A percentile compares a stretch with the other conserved stretches of the same genome.
phyloP scores from a whole-genome alignment of 2,329 filamentous ascomycete species.

The Aspergillus sp. region DNA sequence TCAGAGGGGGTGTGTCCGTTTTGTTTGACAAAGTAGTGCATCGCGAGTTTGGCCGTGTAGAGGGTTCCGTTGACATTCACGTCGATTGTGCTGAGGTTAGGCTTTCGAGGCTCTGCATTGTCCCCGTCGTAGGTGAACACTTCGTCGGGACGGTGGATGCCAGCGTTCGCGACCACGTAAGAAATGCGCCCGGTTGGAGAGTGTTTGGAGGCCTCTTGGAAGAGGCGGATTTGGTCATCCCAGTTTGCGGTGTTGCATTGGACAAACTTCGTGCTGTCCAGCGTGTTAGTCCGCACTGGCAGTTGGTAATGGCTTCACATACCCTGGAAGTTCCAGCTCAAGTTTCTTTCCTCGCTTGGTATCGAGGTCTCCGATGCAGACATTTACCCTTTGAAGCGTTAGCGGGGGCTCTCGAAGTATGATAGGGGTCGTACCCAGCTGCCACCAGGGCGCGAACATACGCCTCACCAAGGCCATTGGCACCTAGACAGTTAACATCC shows the following conservation, averaged over 20 bases:
- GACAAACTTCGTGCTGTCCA: slow-evolving; percentile 30
- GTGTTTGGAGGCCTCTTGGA: slow-evolving; percentile 26
- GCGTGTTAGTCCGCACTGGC: not conserved
- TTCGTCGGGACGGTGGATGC: not conserved
- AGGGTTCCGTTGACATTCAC: not conserved
- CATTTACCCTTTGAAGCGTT: not conserved
- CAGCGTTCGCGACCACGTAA: not conserved
- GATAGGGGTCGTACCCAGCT: not conserved
- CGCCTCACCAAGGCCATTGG: not conserved
- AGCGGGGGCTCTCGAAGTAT: not conserved
- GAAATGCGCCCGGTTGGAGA: not conserved
- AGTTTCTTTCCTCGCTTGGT: not conserved
- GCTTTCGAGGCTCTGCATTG: not conserved
- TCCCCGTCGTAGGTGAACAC: not conserved
- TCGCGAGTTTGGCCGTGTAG: not conserved
- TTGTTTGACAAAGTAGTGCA: not conserved
- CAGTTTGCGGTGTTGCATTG: slow-evolving; percentile 36
- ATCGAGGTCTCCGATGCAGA: not conserved
- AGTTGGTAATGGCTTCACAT: not conserved
- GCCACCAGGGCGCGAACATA: not conserved
- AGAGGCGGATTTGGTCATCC: slow-evolving; percentile 38
- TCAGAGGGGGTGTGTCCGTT: not conserved
- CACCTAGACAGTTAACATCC: not conserved
- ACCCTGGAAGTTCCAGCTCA: not conserved
- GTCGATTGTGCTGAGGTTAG: not conserved